Base-by-base conservation (phyloP, 371 early-diverging fungal genomes). In the Paraphysoderma sedebokerense region DNA sequence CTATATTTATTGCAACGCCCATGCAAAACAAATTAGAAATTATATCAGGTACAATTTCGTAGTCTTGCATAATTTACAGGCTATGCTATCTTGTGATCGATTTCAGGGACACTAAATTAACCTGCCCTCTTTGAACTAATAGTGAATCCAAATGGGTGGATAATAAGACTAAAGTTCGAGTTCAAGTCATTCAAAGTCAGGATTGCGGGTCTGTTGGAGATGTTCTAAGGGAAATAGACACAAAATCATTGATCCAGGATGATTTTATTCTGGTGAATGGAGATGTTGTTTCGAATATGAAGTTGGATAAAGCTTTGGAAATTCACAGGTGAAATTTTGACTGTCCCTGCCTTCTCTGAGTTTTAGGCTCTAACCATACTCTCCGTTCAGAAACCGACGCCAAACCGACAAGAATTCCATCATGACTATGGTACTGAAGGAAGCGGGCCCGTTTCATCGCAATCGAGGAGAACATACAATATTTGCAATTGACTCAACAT, bases 261-360 rank as follows among this genome's bases (percentile, higher is more conserved):
- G 92, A 96, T 54, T 96, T 96, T 61, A 79, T 96, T 38, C 72
- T 96, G 47, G 82, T 90, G 40, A 72, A 68, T n/a, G 92, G 88
- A 41, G 82, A 92, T 60, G 77, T 88, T 0, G 77, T 96, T 5
- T 77, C 92, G 20, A 92, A 93, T 57, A 73, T 93, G 55, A 74
- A 86, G 47, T 56, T 96, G 48, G 70, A 79, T 34, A 58, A 65
- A 47, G 71, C 78, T 3, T 53, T 92, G 23, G 82, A 87, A 35
- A 77, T 70, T 20, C 92, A 95, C 54, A 66, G 77, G 67, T 76
- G 66, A 27, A 66, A 72, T 39, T 57, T 15, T 30, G 7, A 0
- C 47, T 29, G 15, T 3, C 22, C 38, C 24, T 30, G 31, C 49
- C 15, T 48, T 20, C 4, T 47, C 29, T 50, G n/a, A n/a, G 44